phyloP scores from a whole-genome alignment of 352 stramenopile genomes.

The Lagenidium sp. region DNA sequence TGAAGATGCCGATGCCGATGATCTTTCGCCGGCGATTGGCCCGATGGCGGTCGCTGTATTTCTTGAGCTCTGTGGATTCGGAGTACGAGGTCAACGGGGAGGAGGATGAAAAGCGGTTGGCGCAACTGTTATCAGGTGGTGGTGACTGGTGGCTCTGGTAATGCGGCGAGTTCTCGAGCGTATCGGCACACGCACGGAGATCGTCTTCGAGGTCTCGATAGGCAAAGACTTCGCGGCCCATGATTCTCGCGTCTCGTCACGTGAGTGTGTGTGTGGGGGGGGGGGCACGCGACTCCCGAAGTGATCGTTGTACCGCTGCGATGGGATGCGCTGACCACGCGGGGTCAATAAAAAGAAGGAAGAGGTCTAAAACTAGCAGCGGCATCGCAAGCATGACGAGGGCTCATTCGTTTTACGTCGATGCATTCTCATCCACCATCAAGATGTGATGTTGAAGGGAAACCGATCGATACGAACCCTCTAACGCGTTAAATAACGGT shows the following conservation, averaged over 20 bases:
- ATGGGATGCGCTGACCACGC: too few species aligned
- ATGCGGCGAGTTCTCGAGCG: constrained; percentile 1
- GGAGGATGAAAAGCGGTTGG: neutral
- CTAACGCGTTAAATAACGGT: too few species aligned
- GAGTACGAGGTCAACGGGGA: constrained; percentile 1
- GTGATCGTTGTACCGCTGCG: too few species aligned
- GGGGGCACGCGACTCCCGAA: too few species aligned
- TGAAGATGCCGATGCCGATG: constrained; percentile 8
- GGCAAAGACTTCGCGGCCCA: constrained; percentile 11
- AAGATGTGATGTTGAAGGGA: too few species aligned
- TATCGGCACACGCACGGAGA: constrained; percentile 7
- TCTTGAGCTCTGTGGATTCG: constrained; percentile 14
- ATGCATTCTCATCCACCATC: too few species aligned
- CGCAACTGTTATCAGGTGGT: constrained; percentile 3
- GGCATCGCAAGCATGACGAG: too few species aligned
- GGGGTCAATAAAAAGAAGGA: too few species aligned
- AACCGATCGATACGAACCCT: constrained; percentile 11
- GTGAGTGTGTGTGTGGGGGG: too few species aligned
- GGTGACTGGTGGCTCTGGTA: constrained; percentile 15
- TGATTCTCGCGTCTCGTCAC: too few species aligned
- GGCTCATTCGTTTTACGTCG: too few species aligned
- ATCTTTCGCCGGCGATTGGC: constrained; percentile 12
- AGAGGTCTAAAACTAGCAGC: too few species aligned
- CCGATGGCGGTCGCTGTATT: constrained; percentile 12
- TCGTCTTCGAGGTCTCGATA: constrained; percentile 19